Evolutionary conservation across 1,284 basidiomycete genomes (phyloP).

Genomic region (Malassezia yamatoensis): DNA sequence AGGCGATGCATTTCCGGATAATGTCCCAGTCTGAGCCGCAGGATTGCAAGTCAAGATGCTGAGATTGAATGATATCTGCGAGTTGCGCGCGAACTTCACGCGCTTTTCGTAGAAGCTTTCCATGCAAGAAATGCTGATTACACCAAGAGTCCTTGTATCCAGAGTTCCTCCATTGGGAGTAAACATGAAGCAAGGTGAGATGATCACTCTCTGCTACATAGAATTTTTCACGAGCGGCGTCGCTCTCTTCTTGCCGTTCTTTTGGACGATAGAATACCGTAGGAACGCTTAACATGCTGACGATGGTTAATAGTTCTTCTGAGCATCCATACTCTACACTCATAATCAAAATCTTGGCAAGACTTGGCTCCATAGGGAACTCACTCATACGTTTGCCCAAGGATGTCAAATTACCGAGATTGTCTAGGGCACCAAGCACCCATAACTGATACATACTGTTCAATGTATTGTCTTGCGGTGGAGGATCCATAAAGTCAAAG

Average conservation of each 20-base stretch:
- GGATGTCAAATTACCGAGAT: constrained; percentile 86
- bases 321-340: constrained; percentile 89
- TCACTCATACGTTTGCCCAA: constrained; percentile 93
- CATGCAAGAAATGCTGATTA: constrained; percentile 87
- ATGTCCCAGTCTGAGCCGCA: constrained; percentile 92
- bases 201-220: constrained; percentile 97
- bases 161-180: constrained; percentile 94
- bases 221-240: constrained; percentile 93
- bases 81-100: constrained; percentile 91
- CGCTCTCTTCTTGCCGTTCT: constrained; percentile 87
- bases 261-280: constrained; percentile 86
- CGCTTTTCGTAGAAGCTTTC: constrained; percentile 86
- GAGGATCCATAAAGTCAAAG: constrained; percentile 98
- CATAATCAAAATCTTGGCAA: constrained; percentile 96
- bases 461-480: constrained; percentile 54
- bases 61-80: constrained; percentile 96
- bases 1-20: constrained; percentile 90
- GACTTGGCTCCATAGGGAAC: constrained; percentile 68
- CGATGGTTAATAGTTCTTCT: constrained; percentile 91
- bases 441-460: constrained; percentile 99
- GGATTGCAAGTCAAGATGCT: constrained; percentile 82
- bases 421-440: constrained; percentile 94
- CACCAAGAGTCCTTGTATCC: constrained; percentile 83
- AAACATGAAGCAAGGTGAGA: constrained; percentile 87
- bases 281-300: constrained; percentile 95